These are phyloP conservation scores for Postia placenta DNA, from an alignment of 768 basidiomycete species.

Conservation along the genomic window DNA sequence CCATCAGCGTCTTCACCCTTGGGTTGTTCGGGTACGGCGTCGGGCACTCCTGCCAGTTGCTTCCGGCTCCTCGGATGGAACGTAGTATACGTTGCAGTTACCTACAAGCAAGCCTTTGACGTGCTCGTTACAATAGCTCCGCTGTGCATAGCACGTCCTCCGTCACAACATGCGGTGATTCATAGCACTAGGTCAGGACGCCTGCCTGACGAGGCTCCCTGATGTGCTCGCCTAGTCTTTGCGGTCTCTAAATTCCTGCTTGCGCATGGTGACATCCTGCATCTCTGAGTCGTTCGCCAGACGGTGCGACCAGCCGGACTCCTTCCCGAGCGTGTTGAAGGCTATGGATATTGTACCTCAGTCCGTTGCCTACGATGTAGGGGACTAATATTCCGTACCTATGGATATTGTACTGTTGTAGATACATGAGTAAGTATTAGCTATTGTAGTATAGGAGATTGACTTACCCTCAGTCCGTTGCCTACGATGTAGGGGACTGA, in stretches of 20 bases:
- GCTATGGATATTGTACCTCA: too few relatives aligned
- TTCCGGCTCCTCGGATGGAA: slow-evolving; percentile 35
- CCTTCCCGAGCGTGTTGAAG: neutral
- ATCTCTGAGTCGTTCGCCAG: slow-evolving; percentile 41
- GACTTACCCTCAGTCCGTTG: too few relatives aligned
- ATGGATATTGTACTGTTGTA: too few relatives aligned
- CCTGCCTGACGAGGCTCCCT: too few relatives aligned
- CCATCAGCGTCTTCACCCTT: slow-evolving; percentile 31
- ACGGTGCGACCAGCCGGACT: slow-evolving; percentile 35
- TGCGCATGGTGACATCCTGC: slow-evolving; percentile 36
- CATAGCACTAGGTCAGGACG: slow-evolving; percentile 12
- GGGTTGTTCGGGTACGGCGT: slow-evolving; percentile 22
- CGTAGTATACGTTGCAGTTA: slow-evolving; percentile 50
- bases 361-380: too few relatives aligned
- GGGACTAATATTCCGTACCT: too few relatives aligned
- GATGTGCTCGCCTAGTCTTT: slow-evolving; percentile 35
- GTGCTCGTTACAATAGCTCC: slow-evolving; percentile 51
- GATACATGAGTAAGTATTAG: too few relatives aligned
- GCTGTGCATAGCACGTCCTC: slow-evolving; percentile 49
- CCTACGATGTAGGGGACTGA: too few relatives aligned
- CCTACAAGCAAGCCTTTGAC: slow-evolving; percentile 50
- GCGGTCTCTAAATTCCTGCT: slow-evolving; percentile 40
- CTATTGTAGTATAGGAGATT: too few relatives aligned
- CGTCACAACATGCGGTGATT: slow-evolving; percentile 50
- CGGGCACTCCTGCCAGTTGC: slow-evolving; percentile 44